Base-by-base conservation (phyloP, 2,329 filamentous ascomycete genomes). In the Talaromyces islandicus region DNA sequence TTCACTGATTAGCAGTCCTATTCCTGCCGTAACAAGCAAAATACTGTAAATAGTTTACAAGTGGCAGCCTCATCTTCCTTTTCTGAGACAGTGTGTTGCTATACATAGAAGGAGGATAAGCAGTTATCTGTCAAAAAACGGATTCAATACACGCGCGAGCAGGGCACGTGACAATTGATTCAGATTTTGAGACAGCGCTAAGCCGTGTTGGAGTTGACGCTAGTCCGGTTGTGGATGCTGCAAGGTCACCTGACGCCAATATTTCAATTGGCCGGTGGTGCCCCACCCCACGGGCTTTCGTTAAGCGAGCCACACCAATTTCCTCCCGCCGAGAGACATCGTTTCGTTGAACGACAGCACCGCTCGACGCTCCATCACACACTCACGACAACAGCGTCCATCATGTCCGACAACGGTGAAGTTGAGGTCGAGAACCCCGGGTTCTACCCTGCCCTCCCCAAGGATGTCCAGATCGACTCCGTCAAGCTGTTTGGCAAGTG, bases 401-500 rank as follows among this genome's bases (percentile, higher is more conserved):
- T 81, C 75, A 96, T 96, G 92, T 96, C 92, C 89, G 92, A 96
- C 83, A 83, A 81, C 82, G 91, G 89, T 84, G 92, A 96, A 85
- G 89, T 96, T 81, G 91, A 96, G 85, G 89, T 94, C 81, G 89
- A 91, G 80, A 86, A 82, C 83, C 82, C 83, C 77, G 84, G 85
- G 81, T 66, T 68, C 65, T 89, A 87, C 82, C 82, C 86, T 77
- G 86, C 92, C 78, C 89, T 97, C 71, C 92, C 93, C 81, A 96
- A 95, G 88, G 92, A 96, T 70, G 89, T 96, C 77, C 84, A 87
- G 83, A 88, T 94, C 82, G 92, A 92, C 81, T 88, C 85, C 82
- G 85, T 94, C 80, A 96, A 96, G 89, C 87, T 96, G 74, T 96
- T 96, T 88, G 95, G 94, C 88, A 96, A 95, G 83, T 96, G 92